Percentiles rank a stretch among this genome's conserved stretches.
These are phyloP conservation scores for Syncephalis plumigaleata DNA, from an alignment of 371 early-diverging fungal genomes.

Conservation along the genomic window DNA sequence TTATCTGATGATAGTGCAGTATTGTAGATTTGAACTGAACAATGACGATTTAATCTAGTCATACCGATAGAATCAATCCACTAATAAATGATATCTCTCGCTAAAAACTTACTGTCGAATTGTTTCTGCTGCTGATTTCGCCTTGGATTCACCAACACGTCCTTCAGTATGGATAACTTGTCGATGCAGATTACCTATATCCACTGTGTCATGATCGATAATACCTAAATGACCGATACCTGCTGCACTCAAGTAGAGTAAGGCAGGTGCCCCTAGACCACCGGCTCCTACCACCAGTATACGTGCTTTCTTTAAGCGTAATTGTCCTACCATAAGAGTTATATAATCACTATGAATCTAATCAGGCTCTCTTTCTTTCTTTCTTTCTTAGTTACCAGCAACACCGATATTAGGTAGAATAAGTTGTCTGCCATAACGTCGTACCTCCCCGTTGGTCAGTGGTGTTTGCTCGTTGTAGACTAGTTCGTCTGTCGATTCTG, in stretches of 20 bases:
- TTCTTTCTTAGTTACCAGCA: constrained; percentile 33
- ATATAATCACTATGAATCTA: too few relatives aligned
- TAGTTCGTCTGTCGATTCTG: too few relatives aligned
- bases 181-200: constrained; percentile 89
- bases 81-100: too few relatives aligned
- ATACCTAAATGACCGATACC: constrained; percentile 89
- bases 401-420: constrained; percentile 76
- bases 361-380: too few relatives aligned
- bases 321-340: too few relatives aligned
- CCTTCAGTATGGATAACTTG: constrained; percentile 86
- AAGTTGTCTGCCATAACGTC: constrained; percentile 86
- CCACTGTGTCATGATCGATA: constrained; percentile 91
- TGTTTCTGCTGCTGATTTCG: constrained; percentile 49
- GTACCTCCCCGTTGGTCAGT: constrained; percentile 45
- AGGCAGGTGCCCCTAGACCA: constrained; percentile 87
- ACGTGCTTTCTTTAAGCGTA: constrained; percentile 47
- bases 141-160: constrained; percentile 59
- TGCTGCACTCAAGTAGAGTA: constrained; percentile 82
- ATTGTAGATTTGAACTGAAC: constrained; percentile 15
- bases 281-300: constrained; percentile 95
- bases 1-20: constrained; percentile 21
- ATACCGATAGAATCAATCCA: too few relatives aligned
- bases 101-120: constrained; percentile 33
- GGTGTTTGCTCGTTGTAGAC: too few relatives aligned
- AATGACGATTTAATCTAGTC: constrained; percentile 19